Evolutionary conservation across 2,329 filamentous ascomycete genomes (phyloP).

Genomic region (Bipolaris sorokiniana): DNA sequence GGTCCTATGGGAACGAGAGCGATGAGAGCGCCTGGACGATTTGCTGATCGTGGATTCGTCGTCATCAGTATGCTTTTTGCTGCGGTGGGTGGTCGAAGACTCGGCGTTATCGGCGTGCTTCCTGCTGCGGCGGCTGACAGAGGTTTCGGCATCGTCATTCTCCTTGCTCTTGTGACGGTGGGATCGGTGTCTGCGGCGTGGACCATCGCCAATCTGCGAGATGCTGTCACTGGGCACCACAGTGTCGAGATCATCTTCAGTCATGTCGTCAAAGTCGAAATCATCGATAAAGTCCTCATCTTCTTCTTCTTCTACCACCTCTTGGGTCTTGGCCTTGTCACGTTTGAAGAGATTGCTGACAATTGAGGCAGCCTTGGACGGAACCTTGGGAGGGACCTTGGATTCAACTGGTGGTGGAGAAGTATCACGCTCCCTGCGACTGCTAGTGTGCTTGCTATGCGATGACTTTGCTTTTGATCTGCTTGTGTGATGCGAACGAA

Average conservation of each 20-base stretch:
- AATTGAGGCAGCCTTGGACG: slow-evolving; percentile 40
- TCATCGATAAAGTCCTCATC: slow-evolving; percentile 47
- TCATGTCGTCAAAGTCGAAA: slow-evolving; percentile 42
- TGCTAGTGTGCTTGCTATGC: slow-evolving; percentile 35
- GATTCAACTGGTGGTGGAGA: slow-evolving; percentile 33
- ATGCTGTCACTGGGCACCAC: slow-evolving; percentile 58
- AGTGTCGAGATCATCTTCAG: slow-evolving; percentile 50
- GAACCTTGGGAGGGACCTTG: slow-evolving; percentile 26
- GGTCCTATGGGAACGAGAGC: slow-evolving; percentile 35
- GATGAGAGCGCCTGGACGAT: slow-evolving; percentile 37
- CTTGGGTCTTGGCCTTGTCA: slow-evolving; percentile 33
- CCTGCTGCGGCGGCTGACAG: slow-evolving; percentile 27
- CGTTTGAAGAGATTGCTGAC: slow-evolving; percentile 48
- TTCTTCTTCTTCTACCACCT: slow-evolving; percentile 29
- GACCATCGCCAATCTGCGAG: slow-evolving; percentile 45
- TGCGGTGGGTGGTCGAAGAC: slow-evolving; percentile 29
- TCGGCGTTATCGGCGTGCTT: slow-evolving; percentile 23
- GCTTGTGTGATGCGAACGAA: slow-evolving; percentile 43
- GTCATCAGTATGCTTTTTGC: slow-evolving; percentile 20
- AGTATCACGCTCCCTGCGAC: slow-evolving; percentile 28
- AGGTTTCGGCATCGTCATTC: slow-evolving; percentile 20
- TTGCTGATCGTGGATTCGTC: slow-evolving; percentile 37
- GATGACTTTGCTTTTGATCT: slow-evolving; percentile 44
- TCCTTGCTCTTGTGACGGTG: slow-evolving; percentile 24
- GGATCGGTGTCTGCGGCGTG: slow-evolving; percentile 41